Percentiles rank a stretch among this genome's conserved stretches.
Evolutionary conservation across 306 rosid genomes (phyloP).

Genomic region (Dalbergia oliveri): DNA sequence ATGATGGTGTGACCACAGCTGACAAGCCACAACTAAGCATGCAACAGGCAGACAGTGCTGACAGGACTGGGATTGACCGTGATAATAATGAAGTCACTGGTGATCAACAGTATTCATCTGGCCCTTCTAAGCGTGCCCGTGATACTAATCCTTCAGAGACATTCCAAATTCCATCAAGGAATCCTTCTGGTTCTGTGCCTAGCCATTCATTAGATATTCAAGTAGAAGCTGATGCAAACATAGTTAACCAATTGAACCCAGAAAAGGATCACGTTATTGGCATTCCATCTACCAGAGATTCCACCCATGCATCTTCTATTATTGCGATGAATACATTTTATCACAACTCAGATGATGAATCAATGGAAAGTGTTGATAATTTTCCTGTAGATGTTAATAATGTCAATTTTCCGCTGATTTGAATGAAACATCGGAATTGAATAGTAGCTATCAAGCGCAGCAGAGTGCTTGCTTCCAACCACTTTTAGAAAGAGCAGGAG

Average conservation of each 20-base stretch:
- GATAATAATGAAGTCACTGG: conserved; percentile 82
- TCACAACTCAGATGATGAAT: conserved; percentile 79
- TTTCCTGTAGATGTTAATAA: conserved; percentile 75
- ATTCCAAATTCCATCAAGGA: conserved; percentile 63
- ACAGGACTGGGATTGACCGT: conserved; percentile 78
- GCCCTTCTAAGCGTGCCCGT: conserved; percentile 83
- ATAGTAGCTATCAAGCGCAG: conserved; percentile 87
- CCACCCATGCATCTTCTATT: conserved; percentile 91
- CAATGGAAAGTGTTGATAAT: conserved; percentile 99
- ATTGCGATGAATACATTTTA: conserved; percentile 86
- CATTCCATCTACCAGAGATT: conserved; percentile 75
- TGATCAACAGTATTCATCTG: conserved; percentile 72
- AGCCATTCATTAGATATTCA: conserved; percentile 74
- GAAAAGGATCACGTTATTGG: conserved; percentile 68
- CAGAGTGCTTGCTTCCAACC: conserved; percentile 76
- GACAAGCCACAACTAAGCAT: conserved; percentile 20
- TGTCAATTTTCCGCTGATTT: conserved; percentile 80
- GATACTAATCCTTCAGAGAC: conserved; percentile 65
- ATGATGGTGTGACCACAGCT: conserved; percentile 63
- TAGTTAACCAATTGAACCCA: conserved; percentile 51
- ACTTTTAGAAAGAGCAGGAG: conserved; percentile 70
- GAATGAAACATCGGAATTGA: conserved; percentile 94
- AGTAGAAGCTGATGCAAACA: conserved; percentile 50
- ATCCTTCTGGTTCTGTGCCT: conserved; percentile 75
- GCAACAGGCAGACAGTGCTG: conserved; percentile 87